Base-by-base conservation (phyloP, 208 protist species). In the Trypanosoma melophagium region DNA sequence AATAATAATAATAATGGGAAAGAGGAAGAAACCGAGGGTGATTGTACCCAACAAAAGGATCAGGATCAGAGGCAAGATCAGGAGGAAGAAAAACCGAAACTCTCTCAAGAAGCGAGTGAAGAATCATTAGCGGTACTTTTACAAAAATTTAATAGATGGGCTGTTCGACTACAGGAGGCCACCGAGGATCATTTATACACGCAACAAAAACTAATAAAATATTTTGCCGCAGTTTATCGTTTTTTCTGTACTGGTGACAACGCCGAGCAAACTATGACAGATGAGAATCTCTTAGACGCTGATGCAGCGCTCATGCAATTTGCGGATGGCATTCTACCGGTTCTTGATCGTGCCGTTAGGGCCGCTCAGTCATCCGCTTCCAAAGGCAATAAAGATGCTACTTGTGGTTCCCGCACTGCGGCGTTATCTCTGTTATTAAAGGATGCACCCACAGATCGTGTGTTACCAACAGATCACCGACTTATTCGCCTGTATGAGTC, bases 71-170 rank as follows among this genome's bases (percentile, higher is more conserved):
- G 21, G 41, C 61, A 58, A 40, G 1, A 40, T 38, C 55, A 56
- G n/a, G 8, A 86, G 3, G 80, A 84, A 44, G 28, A 35, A 35
- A 35, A 35, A 35, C 28, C 28, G 5, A 35, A 35, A 35, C 28
- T 35, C 1, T 35, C 28, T 35, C 28, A 35, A 35, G 28, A 35
- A 5, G 71, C 69, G 8, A 75, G 78, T 35, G 87, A 96, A 67
- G 76, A 83, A n/a, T 58, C 73, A 7, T 71, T 96, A n/a, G 90
- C 90, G 13, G 70, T 75, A 17, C 62, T 96, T 17, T 56, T 96
- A 49, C 82, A 92, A 51, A 96, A 96, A 66, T 93, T 92, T 81
- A 60, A 60, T n/a, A 76, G 90, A 0, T 96, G 90, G 87, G 68
- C 86, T 0, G 77, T 78, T 42, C 85, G 90, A 3, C 65, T 96